These are phyloP conservation scores for Geotrichum macrosporum DNA, from an alignment of 1,139 yeast genomes.

Conservation along the genomic window DNA sequence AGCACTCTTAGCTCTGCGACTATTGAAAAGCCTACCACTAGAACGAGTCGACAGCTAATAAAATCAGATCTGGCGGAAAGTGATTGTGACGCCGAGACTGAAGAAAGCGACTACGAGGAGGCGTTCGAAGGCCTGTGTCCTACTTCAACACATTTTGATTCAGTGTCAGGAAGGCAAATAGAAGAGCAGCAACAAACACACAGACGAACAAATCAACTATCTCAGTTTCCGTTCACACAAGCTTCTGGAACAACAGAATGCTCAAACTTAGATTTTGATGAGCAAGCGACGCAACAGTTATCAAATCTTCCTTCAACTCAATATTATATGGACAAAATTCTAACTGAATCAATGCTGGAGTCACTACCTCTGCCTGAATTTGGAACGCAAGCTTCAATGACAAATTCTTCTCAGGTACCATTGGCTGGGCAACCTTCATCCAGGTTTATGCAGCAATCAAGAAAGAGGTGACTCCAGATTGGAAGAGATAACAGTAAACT, in stretches of 20 bases:
- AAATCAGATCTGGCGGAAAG: not conserved
- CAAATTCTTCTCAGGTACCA: too few species aligned
- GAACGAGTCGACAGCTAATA: too few species aligned
- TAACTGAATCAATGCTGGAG: constrained; percentile 18
- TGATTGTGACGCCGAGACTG: not conserved
- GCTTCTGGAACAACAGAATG: not conserved
- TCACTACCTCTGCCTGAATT: constrained; percentile 21
- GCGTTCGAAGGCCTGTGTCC: not conserved
- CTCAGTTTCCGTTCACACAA: not conserved
- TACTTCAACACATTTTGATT: not conserved
- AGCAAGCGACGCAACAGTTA: not conserved
- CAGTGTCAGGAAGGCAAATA: not conserved
- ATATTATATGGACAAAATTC: constrained; percentile 16
- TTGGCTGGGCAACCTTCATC: too few species aligned
- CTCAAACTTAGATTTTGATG: not conserved
- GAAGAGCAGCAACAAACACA: not conserved
- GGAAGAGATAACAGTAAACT: too few species aligned
- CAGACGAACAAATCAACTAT: not conserved
- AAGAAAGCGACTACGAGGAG: not conserved
- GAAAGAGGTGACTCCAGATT: too few species aligned
- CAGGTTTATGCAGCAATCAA: too few species aligned
- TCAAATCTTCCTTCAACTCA: constrained; percentile 12
- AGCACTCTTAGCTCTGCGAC: not conserved
- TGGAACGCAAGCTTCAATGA: not conserved
- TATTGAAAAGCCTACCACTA: not conserved